Evolutionary conservation across 2,329 filamentous ascomycete species (phyloP).

Genomic region (Cercospora brassicicola): DNA sequence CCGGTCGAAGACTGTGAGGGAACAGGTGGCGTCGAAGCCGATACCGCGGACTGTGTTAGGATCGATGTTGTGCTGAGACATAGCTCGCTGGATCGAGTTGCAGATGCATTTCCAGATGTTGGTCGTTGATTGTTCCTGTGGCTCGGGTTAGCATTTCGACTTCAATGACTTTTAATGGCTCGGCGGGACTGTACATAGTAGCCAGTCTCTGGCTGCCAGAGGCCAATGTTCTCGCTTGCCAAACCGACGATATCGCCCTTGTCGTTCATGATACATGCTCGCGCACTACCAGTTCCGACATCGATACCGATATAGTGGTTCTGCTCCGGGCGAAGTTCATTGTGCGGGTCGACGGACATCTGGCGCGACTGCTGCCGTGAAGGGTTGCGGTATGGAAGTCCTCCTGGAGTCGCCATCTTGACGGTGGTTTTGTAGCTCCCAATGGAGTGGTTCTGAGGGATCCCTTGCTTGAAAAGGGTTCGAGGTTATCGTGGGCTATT

Average conservation of each 20-base stretch:
- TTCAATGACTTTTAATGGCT: background rate
- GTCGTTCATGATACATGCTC: slow-evolving; percentile 92
- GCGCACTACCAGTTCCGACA: slow-evolving; percentile 91
- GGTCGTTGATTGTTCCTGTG: slow-evolving; percentile 90
- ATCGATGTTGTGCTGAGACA: slow-evolving; percentile 78
- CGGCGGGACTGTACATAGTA: slow-evolving; percentile 49
- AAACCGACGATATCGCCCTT: slow-evolving; percentile 78
- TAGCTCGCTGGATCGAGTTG: slow-evolving; percentile 76
- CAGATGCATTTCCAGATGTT: slow-evolving; percentile 98
- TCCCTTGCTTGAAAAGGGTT: background rate
- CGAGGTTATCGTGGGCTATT: slow-evolving; percentile 1
- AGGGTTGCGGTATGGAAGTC: slow-evolving; percentile 38
- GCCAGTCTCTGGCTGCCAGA: slow-evolving; percentile 56
- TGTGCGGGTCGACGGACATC: slow-evolving; percentile 54
- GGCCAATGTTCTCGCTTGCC: slow-evolving; percentile 54
- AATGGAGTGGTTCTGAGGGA: background rate
- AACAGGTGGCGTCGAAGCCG: slow-evolving; percentile 98
- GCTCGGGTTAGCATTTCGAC: background rate
- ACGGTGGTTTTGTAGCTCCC: slow-evolving; percentile 3
- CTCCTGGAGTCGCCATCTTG: slow-evolving; percentile 16
- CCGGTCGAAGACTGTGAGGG: slow-evolving; percentile 82
- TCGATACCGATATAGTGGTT: slow-evolving; percentile 82
- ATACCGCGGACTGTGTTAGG: slow-evolving; percentile 77
- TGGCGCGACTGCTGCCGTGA: slow-evolving; percentile 47
- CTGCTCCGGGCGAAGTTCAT: slow-evolving; percentile 58